phyloP scores from a whole-genome alignment of 1,284 basidiomycete species.

The Rhodotorula glutinis region DNA sequence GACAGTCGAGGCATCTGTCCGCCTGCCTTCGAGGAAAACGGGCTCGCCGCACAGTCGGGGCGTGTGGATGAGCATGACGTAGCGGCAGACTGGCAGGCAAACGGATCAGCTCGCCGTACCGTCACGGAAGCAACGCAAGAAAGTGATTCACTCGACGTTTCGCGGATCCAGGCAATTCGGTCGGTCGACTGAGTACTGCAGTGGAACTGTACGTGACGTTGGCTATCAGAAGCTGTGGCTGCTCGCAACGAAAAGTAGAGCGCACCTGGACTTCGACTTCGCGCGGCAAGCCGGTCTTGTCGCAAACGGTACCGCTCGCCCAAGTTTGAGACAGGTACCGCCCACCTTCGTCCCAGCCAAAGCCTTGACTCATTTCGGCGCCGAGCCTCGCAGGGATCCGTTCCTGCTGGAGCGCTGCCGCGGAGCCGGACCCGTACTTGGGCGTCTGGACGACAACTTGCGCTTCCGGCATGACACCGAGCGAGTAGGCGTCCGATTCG shows the following conservation, averaged over 20 bases:
- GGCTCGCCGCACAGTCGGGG: slow-evolving; percentile 86
- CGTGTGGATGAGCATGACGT: slow-evolving; percentile 86
- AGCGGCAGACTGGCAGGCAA: slow-evolving; percentile 57
- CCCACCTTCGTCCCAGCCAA: slow-evolving; percentile 25
- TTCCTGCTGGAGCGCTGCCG: slow-evolving; percentile 5
- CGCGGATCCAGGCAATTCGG: slow-evolving; percentile 79
- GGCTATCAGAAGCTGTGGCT: not conserved
- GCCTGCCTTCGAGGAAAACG: slow-evolving; percentile 58
- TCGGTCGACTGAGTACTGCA: slow-evolving; percentile 63
- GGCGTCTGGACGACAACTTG: slow-evolving; percentile 9
- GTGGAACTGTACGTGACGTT: slow-evolving; percentile 64
- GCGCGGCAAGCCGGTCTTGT: slow-evolving; percentile 77
- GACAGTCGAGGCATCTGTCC: slow-evolving; percentile 8
- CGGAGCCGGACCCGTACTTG: slow-evolving; percentile 27
- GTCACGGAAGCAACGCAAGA: slow-evolving; percentile 48
- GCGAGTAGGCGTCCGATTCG: slow-evolving; percentile 41
- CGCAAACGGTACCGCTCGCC: slow-evolving; percentile 84
- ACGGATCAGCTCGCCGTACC: not conserved
- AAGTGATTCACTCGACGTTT: slow-evolving; percentile 61
- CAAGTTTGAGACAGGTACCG: slow-evolving; percentile 78
- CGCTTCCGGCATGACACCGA: slow-evolving; percentile 39
- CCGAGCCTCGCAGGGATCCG: slow-evolving; percentile 29
- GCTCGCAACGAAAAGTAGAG: not conserved
- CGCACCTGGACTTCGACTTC: slow-evolving; percentile 87
- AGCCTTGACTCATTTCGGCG: not conserved